Base-by-base conservation (phyloP, 139 green algal species). In the Pleodorina starrii region DNA sequence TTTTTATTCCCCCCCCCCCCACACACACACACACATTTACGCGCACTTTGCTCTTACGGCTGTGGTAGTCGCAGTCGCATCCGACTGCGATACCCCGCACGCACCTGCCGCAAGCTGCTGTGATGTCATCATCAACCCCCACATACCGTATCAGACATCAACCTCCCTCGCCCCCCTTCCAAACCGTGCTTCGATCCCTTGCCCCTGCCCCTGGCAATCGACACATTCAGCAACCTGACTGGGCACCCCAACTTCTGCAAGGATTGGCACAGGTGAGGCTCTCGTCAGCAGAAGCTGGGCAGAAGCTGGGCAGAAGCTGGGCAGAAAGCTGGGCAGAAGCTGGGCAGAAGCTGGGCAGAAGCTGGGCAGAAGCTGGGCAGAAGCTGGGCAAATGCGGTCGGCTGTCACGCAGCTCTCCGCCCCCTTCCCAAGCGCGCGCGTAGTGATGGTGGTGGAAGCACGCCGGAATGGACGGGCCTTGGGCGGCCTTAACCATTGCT, bases 211-310 rank as follows among this genome's bases (percentile, higher is more conserved):
- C 50, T 60, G 14, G 14, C 50, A 25, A 32, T 5, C 54, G 29
- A 66, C n/a, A n/a, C 19, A 5, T n/a, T 32, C 66, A 90, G 85
- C 9, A 69, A 90, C 42, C 19, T 90, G 74, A 54, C 73, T 14
- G 86, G 86, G 7, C 86, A 90, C 40, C 51, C 74, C 21, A 90
- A 91, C 40, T 86, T 90, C 86, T 90, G 86, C 86, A 74, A 72
- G 27, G 86, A 90, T 35, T 90, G 86, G 86, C 86, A 90, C 59
- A 59, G 74, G 74, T 82, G 46, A 42, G 74, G 5, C 12, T 69
- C 19, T 35, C 29, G 12, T n/a, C n/a, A n/a, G n/a, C n/a, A n/a
- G n/a, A 48, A 46, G 43, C 17, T 25, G 17, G 50, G 50, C 19
- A 72, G 60, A 14, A 72, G 10, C 60, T 72, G 60, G 9, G 7